phyloP scores from a whole-genome alignment of 148 eudicot genomes.

The Vaccinium darrowii region DNA sequence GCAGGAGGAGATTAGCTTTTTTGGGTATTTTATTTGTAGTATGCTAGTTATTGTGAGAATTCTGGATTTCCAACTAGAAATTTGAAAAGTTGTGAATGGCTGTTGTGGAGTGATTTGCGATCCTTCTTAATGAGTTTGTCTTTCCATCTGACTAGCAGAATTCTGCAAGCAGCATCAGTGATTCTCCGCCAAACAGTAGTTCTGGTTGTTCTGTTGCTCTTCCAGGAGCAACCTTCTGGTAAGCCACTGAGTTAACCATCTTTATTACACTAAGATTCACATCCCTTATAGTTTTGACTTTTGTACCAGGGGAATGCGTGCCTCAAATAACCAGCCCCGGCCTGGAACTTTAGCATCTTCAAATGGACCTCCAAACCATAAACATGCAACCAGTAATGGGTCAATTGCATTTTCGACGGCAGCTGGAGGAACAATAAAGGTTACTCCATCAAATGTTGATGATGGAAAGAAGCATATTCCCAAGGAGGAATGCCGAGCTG shows the following conservation, averaged over 20 bases:
- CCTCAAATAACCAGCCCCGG: slow-evolving; percentile 44
- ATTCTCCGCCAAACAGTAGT: slow-evolving; percentile 71
- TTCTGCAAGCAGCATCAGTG: slow-evolving; percentile 36
- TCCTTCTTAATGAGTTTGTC: slow-evolving; percentile 6
- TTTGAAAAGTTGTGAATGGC: background rate
- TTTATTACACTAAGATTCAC: background rate
- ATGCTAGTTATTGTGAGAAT: background rate
- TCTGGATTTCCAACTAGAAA: background rate
- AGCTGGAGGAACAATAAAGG: slow-evolving; percentile 29
- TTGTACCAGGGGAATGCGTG: slow-evolving; percentile 62
- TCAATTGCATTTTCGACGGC: slow-evolving; percentile 37
- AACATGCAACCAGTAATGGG: slow-evolving; percentile 35
- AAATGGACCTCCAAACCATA: slow-evolving; percentile 52
- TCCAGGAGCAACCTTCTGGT: slow-evolving; percentile 94
- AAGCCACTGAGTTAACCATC: slow-evolving; percentile 3
- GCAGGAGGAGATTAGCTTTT: slow-evolving; percentile 11
- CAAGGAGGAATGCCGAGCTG: slow-evolving; percentile 34
- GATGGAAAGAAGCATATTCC: slow-evolving; percentile 36
- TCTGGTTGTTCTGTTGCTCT: slow-evolving; percentile 73
- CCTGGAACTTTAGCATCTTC: slow-evolving; percentile 39
- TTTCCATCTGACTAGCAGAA: slow-evolving; percentile 43
- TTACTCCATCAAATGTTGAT: slow-evolving; percentile 29
- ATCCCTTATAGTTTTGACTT: slow-evolving; percentile 5
- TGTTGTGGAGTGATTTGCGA: slow-evolving; percentile 18
- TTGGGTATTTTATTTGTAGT: background rate